phyloP scores from a whole-genome alignment of 106 monocot species.

The Amphibolis antarctica region DNA sequence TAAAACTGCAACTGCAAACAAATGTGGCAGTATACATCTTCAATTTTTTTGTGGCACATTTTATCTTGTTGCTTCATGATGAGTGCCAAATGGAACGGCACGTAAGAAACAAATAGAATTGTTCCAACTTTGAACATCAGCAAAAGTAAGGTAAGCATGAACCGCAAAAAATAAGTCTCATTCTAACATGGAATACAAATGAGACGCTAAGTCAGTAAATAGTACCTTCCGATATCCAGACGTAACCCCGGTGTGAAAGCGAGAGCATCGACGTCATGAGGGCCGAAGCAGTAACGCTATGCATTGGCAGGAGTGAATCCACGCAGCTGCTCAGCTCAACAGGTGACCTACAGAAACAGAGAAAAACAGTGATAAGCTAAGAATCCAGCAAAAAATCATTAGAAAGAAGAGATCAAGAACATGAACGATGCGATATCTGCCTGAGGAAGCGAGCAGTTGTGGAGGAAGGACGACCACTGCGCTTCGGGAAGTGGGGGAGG shows the following conservation, averaged over 20 bases:
- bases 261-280: constrained; percentile 23
- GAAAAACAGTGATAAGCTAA: background rate
- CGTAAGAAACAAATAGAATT: too few relatives aligned
- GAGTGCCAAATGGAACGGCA: too few relatives aligned
- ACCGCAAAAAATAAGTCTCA: too few relatives aligned
- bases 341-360: constrained; percentile 7
- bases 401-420: background rate
- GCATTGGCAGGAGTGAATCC: constrained; percentile 20
- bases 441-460: constrained; percentile 1
- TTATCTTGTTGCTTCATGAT: too few relatives aligned
- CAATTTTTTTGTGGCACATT: too few relatives aligned
- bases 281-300: constrained; percentile 17
- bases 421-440: constrained; percentile 1
- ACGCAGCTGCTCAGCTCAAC: constrained; percentile 18
- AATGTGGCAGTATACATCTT: too few relatives aligned
- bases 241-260: constrained; percentile 7
- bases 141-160: too few relatives aligned
- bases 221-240: constrained; percentile 18
- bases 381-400: background rate
- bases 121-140: too few relatives aligned
- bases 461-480: background rate
- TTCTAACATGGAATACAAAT: too few relatives aligned
- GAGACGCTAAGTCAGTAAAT: background rate
- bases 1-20: too few relatives aligned
- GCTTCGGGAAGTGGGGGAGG: background rate